These are phyloP conservation scores for Aspergillus tubingensis DNA, from an alignment of 2,329 filamentous ascomycete species.

Conservation along the genomic window DNA sequence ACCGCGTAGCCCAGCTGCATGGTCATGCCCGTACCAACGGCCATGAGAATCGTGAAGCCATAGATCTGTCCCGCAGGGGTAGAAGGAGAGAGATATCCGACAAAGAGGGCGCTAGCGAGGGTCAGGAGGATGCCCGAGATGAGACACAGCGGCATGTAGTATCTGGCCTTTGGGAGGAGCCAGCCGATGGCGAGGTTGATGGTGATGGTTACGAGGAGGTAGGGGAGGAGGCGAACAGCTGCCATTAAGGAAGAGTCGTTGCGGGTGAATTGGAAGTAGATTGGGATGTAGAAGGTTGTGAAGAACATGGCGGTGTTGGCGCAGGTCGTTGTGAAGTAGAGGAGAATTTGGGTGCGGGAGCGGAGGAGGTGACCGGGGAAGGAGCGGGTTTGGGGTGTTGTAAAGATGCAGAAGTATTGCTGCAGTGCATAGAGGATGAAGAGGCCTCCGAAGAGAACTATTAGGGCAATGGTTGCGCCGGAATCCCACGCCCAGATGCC, in stretches of 20 bases:
- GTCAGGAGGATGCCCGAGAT: constrained; percentile 17
- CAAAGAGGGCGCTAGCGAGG: constrained; percentile 1
- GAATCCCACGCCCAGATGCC: constrained; percentile 51
- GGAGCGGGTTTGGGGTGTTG: constrained; percentile 45
- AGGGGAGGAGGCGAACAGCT: constrained; percentile 37
- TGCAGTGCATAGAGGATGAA: constrained; percentile 50
- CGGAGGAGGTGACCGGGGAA: constrained; percentile 54
- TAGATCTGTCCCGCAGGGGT: constrained; percentile 13
- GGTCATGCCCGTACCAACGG: constrained; percentile 21
- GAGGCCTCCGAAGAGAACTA: constrained; percentile 45
- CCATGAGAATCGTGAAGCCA: constrained; percentile 22
- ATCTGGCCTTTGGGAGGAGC: constrained; percentile 22
- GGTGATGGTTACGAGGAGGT: constrained; percentile 29
- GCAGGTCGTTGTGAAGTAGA: constrained; percentile 47
- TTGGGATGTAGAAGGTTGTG: constrained; percentile 55
- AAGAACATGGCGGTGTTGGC: constrained; percentile 39
- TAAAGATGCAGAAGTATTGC: constrained; percentile 49
- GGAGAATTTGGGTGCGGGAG: constrained; percentile 39
- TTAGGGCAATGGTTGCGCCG: constrained; percentile 21
- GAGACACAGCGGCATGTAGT: constrained; percentile 30
- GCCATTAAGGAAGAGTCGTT: constrained; percentile 40
- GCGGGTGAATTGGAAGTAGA: constrained; percentile 57
- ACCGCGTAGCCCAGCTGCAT: constrained; percentile 24
- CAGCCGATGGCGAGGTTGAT: constrained; percentile 21
- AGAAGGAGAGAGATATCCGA: constrained; percentile 12